Base-by-base conservation (phyloP, 129 eudicot genomes). In the Ambrosia artemisiifolia region DNA sequence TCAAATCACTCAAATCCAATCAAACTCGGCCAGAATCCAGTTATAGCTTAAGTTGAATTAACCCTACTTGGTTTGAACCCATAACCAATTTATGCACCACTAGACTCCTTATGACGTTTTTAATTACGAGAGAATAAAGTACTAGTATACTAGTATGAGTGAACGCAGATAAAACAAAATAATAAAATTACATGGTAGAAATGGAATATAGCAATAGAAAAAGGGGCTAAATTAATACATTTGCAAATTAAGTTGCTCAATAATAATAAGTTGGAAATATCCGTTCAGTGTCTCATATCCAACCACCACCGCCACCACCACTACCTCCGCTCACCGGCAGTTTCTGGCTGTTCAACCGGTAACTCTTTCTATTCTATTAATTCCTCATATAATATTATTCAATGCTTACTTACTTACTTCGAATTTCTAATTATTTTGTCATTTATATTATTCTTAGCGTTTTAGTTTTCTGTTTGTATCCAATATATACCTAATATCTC, bases 291-390 rank as follows among this genome's bases (percentile, higher is more conserved):
- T 50, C 63, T 34, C 33, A 68, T 67, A 68, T 68, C 55, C 80
- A 67, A 55, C 69, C 62, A 32, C 11, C 49, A 24, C 36, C 67
- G 6, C 36, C 80, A 18, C 40, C 69, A 36, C 10, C 28, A 62
- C 66, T 56, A n/a, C 75, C 66, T 46, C 80, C 63, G 69, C 18
- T 44, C 69, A 57, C 59, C 69, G 80, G 63, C 63, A 53, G 44
- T 67, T 56, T 75, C 66, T 67, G 57, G 57, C 14, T 3, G 0
- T 49, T 56, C 4, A 17, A 54, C n/a, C 50, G 63, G 74, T 67
- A 67, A 76, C 9, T 55, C 7, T 12, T 40, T 44, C 49, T 9
- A 24, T 6, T 7, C 0, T 9, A 24, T 6, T 7, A 0, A 53
- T 13, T 65, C 33, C 9, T 43, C 36, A 5, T 5, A 35, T 1